Evolutionary conservation across 208 protist genomes (phyloP).

Genomic region (Leptomonas pyrrhocoris): DNA sequence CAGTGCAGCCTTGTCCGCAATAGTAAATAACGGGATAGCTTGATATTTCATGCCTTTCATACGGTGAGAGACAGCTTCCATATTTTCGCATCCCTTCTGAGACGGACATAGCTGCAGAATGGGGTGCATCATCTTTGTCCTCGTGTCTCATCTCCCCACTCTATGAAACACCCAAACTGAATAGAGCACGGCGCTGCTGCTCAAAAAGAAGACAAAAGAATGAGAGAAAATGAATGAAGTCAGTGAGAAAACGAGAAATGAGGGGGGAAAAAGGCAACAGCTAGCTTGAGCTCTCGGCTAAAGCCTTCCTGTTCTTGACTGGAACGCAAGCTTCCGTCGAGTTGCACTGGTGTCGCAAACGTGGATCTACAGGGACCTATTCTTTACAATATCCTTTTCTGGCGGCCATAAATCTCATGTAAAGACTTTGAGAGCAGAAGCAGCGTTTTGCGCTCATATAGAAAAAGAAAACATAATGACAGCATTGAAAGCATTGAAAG

Average conservation of each 20-base stretch:
- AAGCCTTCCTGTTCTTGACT: not conserved
- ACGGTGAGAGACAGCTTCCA: slow-evolving; percentile 46
- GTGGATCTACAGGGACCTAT: not conserved
- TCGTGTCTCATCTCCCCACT: slow-evolving; percentile 2
- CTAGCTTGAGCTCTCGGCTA: not conserved
- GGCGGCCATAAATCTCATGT: too few relatives aligned
- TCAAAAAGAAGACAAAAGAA: slow-evolving; percentile 1
- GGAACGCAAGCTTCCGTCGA: not conserved
- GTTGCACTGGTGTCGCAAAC: not conserved
- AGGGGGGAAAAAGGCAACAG: not conserved
- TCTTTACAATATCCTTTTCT: too few relatives aligned
- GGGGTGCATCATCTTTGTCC: not conserved
- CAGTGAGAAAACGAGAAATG: slow-evolving; percentile 1
- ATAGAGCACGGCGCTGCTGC: not conserved
- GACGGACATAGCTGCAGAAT: slow-evolving; percentile 14
- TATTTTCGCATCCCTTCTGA: slow-evolving; percentile 33
- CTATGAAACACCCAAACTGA: not conserved
- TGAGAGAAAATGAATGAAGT: slow-evolving; percentile 4
- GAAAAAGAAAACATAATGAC: not conserved
- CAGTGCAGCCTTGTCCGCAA: slow-evolving; percentile 60
- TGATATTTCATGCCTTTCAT: slow-evolving; percentile 72
- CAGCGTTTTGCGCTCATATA: not conserved
- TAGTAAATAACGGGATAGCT: slow-evolving; percentile 64
- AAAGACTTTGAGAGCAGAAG: not conserved
- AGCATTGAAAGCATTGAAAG: not conserved